Evolutionary conservation across 805 yeast species (phyloP).

Genomic region (Komagataella mondaviorum): DNA sequence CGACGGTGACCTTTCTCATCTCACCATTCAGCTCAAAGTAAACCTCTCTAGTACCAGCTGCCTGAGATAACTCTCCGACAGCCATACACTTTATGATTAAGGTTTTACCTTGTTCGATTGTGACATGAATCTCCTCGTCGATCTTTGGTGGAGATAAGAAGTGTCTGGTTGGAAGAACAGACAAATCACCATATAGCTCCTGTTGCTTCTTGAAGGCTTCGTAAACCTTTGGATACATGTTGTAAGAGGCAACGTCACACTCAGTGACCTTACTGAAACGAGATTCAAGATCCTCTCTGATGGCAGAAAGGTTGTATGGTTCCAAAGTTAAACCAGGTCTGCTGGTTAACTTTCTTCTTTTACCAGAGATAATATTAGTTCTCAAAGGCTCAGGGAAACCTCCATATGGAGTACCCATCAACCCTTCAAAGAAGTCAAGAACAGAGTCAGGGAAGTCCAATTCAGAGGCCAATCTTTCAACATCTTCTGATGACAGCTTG

Average conservation of each 20-base stretch:
- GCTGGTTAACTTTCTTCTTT: slow-evolving; percentile 76
- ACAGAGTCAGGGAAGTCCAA: slow-evolving; percentile 98
- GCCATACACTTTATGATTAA: slow-evolving; percentile 87
- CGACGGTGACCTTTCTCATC: slow-evolving; percentile 87
- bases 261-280: slow-evolving; percentile 77
- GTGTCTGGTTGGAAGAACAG: slow-evolving; percentile 85
- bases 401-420: slow-evolving; percentile 98
- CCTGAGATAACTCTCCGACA: slow-evolving; percentile 72
- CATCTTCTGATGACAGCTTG: slow-evolving; percentile 77
- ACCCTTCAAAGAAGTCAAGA: slow-evolving; percentile 95
- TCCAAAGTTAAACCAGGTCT: slow-evolving; percentile 89
- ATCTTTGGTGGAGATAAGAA: slow-evolving; percentile 81
- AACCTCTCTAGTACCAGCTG: slow-evolving; percentile 89
- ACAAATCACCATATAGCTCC: slow-evolving; percentile 81
- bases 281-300: slow-evolving; percentile 59
- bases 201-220: slow-evolving; percentile 68
- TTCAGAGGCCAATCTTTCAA: slow-evolving; percentile 72
- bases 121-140: slow-evolving; percentile 80
- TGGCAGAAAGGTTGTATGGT: slow-evolving; percentile 66
- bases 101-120: slow-evolving; percentile 90
- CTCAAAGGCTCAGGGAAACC: slow-evolving; percentile 99
- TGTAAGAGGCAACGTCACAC: slow-evolving; percentile 85
- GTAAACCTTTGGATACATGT: slow-evolving; percentile 96
- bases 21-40: slow-evolving; percentile 98
- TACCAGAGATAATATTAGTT: slow-evolving; percentile 78